Base-by-base conservation (phyloP, 139 green algal species). In the Pleodorina starrii region DNA sequence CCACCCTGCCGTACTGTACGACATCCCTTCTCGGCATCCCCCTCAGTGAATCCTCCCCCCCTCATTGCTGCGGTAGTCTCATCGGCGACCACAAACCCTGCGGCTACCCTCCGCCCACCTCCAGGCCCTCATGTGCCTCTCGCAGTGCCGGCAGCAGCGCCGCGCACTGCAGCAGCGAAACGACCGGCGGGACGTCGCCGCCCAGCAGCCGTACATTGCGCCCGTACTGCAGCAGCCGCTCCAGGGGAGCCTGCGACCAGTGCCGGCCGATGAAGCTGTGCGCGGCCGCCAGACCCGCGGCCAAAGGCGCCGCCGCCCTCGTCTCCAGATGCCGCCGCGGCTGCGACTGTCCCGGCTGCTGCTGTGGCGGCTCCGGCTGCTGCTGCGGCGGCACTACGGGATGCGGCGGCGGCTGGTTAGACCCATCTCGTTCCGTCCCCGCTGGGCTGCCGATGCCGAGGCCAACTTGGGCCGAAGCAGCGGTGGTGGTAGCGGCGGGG, bases 141-240 rank as follows among this genome's bases (percentile, higher is more conserved):
- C 74, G 29, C 32, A 82, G 74, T 27, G 25, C 74, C 7, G 74
- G 74, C 25, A 82, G 74, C 42, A 82, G 46, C 74, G 46, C n/a
- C 14, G 74, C 43, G 27, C 74, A 82, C 27, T 66, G 35, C 10
- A 63, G 27, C 44, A 82, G 74, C n/a, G 27, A 29, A 23, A 63
- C 74, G 44, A 82, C 44, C 74, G 25, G 44, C 25, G 74, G 74
- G 44, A 82, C 74, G 29, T 42, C 44, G 25, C 74, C n/a, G 44
- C 46, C 9, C n/a, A 82, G 44, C n/a, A 27, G 27, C 46, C 29
- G 32, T 48, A 63, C 25, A 63, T 82, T 44, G 11, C 11, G 27
- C 25, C 44, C 74, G 74, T 82, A 82, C 74, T 82, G 74, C 74
- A 82, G 74, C 44, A 82, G 44, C 43, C 74, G 44, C 27, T 82